A percentile compares a stretch with the other conserved stretches of the same genome.
phyloP scores from a whole-genome alignment of 345 rosid genomes.

The Linum tenue region DNA sequence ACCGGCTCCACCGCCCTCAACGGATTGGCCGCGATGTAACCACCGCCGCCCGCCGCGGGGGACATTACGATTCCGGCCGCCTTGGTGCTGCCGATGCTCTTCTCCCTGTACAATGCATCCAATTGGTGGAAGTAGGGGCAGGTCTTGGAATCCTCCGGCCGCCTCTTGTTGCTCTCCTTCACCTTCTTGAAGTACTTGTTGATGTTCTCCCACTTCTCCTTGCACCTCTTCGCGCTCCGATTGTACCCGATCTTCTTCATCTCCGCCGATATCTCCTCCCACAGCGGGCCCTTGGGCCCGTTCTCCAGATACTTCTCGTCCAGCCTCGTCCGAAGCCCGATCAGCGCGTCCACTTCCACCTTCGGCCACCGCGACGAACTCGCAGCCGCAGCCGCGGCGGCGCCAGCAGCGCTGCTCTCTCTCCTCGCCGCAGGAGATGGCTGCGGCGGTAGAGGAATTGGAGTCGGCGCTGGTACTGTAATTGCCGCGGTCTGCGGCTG shows the following conservation, averaged over 20 bases:
- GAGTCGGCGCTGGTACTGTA: no score
- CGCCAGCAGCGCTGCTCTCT: no score
- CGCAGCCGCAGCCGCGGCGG: no score
- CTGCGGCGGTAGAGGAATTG: not conserved
- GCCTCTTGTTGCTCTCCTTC: conserved; percentile 62
- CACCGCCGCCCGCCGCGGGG: not conserved
- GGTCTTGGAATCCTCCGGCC: conserved; percentile 69
- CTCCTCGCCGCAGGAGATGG: not conserved
- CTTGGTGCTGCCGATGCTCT: conserved; percentile 3
- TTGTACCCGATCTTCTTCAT: conserved; percentile 65
- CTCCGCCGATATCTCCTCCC: conserved; percentile 75
- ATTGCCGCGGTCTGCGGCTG: no score
- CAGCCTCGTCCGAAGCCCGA: conserved; percentile 46
- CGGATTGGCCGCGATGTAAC: not conserved
- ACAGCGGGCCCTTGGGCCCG: conserved; percentile 66
- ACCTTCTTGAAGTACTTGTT: conserved; percentile 94
- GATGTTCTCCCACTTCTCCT: conserved; percentile 97
- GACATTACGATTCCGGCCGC: conserved; percentile 17
- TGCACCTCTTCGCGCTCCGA: conserved; percentile 74
- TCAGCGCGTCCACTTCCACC: conserved; percentile 66
- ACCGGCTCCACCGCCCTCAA: not conserved
- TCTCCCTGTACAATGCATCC: conserved; percentile 27
- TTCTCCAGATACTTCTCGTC: conserved; percentile 51
- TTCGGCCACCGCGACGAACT: conserved; percentile 86
- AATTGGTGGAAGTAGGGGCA: conserved; percentile 74